Base-by-base conservation (phyloP, 352 stramenopile genomes). In the Phytophthora colocasiae region DNA sequence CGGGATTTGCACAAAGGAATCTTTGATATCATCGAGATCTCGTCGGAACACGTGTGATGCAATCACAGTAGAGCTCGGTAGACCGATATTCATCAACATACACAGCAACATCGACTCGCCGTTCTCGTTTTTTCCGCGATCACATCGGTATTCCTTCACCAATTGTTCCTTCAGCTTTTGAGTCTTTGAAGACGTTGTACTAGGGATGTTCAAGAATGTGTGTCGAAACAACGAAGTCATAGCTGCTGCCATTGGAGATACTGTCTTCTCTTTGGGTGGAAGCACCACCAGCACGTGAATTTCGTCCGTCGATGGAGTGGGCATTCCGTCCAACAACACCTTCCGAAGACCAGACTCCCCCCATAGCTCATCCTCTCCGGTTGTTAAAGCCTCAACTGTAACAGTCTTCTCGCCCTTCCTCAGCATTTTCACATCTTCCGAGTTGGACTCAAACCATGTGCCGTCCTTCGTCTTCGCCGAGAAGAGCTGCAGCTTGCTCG, bases 41-140 rank as follows among this genome's bases (percentile, higher is more conserved):
- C 26, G 56, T 57, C 56, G 36, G 54, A 56, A 57, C 50, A 64
- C 45, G 46, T 64, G 56, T 44, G 46, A 51, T 57, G 45, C 56
- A 50, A 50, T 64, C 45, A 64, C 56, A 56, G 57, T 36, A 57
- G 36, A 27, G 36, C 46, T 57, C 56, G 56, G 46, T 51, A 64
- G 46, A 36, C 5, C 45, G 39, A 64, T 49, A 57, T 51, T 44
- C 56, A 57, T 36, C 56, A 64, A 22, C 56, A 63, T 63, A 19
- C 55, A 63, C 34, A 63, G 24, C 55, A 57, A 27, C 47, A 58
- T 53, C 14, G 39, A n/a, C 12, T 53, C 31, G 24, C 55, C 55
- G 32, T 55, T n/a, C 55, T 55, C 31, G 55, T 55, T 63, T 48
- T 0, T 55, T 10, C 32, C 44, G 32, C 36, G 31, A 49, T 31